Conservation (phyloP, 163 green algal genomes). For the Volvox carteri region DNA sequence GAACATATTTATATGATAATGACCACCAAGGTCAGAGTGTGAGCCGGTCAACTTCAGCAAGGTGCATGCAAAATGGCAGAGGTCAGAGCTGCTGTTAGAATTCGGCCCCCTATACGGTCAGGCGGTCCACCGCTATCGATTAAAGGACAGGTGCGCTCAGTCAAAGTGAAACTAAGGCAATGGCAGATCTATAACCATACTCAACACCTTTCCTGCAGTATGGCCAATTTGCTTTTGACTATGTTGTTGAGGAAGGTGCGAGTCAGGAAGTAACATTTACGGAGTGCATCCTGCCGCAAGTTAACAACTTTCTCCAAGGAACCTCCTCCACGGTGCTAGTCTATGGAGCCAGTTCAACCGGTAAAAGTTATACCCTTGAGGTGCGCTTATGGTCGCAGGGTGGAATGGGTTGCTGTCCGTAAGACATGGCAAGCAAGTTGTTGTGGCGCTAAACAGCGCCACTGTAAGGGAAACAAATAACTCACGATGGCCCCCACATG, state of each 20-base stretch:
- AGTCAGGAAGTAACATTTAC: constrained; percentile 44
- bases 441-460: too few relatives aligned
- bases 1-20: too few relatives aligned
- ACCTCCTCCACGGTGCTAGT: constrained; percentile 51
- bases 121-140: constrained; percentile 44
- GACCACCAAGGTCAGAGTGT: too few relatives aligned
- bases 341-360: constrained; percentile 61
- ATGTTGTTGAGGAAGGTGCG: constrained; percentile 37
- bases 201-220: constrained; percentile 3
- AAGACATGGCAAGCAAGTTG: too few relatives aligned
- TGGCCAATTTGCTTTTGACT: constrained; percentile 48
- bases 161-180: constrained; percentile 1
- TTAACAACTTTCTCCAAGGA: constrained; percentile 62
- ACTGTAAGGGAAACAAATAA: not conserved
- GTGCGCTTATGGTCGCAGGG: constrained; percentile 11
- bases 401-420: not conserved
- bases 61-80: constrained; percentile 10
- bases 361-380: constrained; percentile 69
- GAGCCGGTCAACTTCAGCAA: not conserved
- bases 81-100: constrained; percentile 18
- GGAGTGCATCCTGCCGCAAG: constrained; percentile 35
- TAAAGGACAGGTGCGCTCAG: constrained; percentile 37
- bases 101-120: constrained; percentile 10
- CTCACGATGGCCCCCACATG: not conserved
- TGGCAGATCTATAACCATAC: not conserved